Conservation (phyloP, 2,329 filamentous ascomycete species). For the Graphiopsis chlorocephala region DNA sequence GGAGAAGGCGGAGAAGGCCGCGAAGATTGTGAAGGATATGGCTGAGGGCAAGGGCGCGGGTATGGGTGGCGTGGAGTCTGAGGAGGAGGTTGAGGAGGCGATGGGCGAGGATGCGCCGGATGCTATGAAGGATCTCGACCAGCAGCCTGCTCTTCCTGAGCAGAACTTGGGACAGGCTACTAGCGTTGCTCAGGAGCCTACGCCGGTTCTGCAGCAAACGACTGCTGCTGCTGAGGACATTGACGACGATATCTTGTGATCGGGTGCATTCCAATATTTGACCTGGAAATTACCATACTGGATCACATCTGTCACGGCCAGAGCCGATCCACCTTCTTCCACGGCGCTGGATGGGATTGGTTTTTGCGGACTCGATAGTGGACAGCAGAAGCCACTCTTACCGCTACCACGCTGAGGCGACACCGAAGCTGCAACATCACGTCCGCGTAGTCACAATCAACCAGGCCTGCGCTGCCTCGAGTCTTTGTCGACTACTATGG, state of each 20-base stretch:
- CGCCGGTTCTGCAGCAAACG: conserved; percentile 7
- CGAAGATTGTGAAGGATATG: conserved; percentile 5
- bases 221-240: conserved; percentile 1
- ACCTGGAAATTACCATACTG: background rate
- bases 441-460: background rate
- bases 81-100: conserved; percentile 9
- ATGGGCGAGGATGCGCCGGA: background rate
- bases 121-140: conserved; percentile 10
- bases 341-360: background rate
- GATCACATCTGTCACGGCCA: background rate
- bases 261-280: background rate
- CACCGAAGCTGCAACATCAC: background rate
- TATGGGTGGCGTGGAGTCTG: conserved; percentile 9
- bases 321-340: background rate
- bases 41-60: conserved; percentile 9
- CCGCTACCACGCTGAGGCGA: background rate
- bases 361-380: background rate
- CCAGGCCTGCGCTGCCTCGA: background rate
- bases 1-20: conserved; percentile 23
- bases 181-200: conserved; percentile 4
- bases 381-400: background rate
- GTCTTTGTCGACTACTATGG: background rate
- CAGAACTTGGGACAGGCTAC: conserved; percentile 10
- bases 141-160: conserved; percentile 13
- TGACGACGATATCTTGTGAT: conserved; percentile 11